A percentile compares a stretch with the other conserved stretches of the same genome.
Evolutionary conservation across 768 basidiomycete genomes (phyloP).

Genomic region (Naganishia randhawae): DNA sequence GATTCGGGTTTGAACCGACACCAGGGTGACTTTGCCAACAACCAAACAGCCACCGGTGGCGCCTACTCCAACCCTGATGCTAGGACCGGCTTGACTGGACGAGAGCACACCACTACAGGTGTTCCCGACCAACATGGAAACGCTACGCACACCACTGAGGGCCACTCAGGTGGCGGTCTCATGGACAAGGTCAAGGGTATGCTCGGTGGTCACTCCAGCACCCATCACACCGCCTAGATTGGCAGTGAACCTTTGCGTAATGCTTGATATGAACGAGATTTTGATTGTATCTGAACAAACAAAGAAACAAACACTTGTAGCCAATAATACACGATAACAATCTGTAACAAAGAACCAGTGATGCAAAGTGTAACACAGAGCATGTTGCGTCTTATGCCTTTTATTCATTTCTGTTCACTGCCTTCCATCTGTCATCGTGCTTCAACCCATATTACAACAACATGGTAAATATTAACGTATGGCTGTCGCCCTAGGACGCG

Average conservation of each 20-base stretch:
- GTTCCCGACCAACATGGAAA: conserved; percentile 26
- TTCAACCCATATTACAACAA: no score
- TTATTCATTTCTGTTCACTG: no score
- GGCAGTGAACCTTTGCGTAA: not conserved
- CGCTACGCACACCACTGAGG: conserved; percentile 1
- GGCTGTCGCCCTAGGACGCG: not conserved
- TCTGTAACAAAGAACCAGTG: not conserved
- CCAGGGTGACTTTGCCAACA: conserved; percentile 26
- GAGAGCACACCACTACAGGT: conserved; percentile 27
- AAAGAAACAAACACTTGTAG: conserved; percentile 8
- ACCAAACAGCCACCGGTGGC: conserved; percentile 12
- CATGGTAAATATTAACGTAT: not conserved
- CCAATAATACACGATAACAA: conserved; percentile 21
- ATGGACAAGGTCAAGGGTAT: conserved; percentile 31
- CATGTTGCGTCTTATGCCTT: no score
- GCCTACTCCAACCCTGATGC: conserved; percentile 24
- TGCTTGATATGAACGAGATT: not conserved
- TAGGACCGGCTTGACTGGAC: conserved; percentile 29
- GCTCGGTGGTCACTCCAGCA: conserved; percentile 27
- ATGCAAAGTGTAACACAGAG: no score
- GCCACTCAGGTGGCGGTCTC: conserved; percentile 22
- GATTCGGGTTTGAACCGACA: conserved; percentile 18
- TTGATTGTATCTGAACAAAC: conserved; percentile 4
- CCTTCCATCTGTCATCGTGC: no score
- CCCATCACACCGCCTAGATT: not conserved